These are phyloP conservation scores for Lavandula angustifolia DNA, from an alignment of 257 asterid genomes.

Conservation along the genomic window DNA sequence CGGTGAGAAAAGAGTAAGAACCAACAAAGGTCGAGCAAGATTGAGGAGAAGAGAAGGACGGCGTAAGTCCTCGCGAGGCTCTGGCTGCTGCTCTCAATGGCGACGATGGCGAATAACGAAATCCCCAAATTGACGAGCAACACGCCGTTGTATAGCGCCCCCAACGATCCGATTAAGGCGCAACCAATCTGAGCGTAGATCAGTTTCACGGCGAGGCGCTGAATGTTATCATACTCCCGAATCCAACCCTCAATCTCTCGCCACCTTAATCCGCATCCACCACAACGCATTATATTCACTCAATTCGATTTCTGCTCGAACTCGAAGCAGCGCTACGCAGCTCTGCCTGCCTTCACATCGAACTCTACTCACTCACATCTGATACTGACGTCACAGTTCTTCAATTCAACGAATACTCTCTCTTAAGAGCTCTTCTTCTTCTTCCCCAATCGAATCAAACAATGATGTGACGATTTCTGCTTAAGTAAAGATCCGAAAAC, in stretches of 20 bases:
- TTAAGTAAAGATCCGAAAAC: neutral
- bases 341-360: constrained; percentile 28
- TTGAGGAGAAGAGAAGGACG: constrained; percentile 67
- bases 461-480: neutral
- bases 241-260: constrained; percentile 66
- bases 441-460: constrained; percentile 3
- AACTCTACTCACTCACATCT: constrained; percentile 18
- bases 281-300: constrained; percentile 61
- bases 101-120: constrained; percentile 82
- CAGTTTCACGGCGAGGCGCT: constrained; percentile 72
- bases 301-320: constrained; percentile 10
- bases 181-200: constrained; percentile 85
- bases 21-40: constrained; percentile 81
- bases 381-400: neutral
- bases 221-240: constrained; percentile 85
- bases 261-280: constrained; percentile 59
- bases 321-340: neutral
- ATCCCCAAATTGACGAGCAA: constrained; percentile 67
- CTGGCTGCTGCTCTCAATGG: constrained; percentile 93
- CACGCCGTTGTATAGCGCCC: constrained; percentile 78
- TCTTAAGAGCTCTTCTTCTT: neutral
- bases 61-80: constrained; percentile 91
- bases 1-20: constrained; percentile 65
- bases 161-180: constrained; percentile 89
- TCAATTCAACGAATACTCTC: neutral